phyloP scores from a whole-genome alignment of 257 asterid species.

The Solanum chmielewskii region DNA sequence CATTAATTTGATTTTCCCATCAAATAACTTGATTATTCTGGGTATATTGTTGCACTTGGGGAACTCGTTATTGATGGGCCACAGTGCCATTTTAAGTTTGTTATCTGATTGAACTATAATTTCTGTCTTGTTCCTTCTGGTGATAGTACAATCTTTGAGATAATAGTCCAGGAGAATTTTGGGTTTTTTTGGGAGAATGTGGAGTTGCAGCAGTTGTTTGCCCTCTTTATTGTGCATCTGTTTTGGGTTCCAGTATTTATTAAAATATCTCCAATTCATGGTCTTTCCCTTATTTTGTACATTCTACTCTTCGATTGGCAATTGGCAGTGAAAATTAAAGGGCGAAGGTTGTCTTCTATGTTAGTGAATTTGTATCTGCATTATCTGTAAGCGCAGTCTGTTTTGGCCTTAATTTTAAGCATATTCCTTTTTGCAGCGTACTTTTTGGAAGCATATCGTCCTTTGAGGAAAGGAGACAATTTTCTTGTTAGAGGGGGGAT shows the following conservation, averaged over 20 bases:
- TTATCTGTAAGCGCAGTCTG: background rate
- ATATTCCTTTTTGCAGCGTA: constrained; percentile 28
- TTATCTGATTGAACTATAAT: background rate
- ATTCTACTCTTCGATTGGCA: background rate
- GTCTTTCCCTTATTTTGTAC: background rate
- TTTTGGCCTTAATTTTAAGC: background rate
- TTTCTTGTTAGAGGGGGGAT: constrained; percentile 67
- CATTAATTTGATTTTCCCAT: background rate
- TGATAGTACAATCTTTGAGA: background rate
- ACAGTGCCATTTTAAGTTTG: background rate
- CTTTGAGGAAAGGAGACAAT: constrained; percentile 50
- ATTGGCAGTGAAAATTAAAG: background rate
- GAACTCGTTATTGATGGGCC: background rate
- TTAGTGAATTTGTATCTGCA: background rate
- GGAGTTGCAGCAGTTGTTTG: background rate
- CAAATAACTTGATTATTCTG: background rate
- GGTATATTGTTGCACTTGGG: background rate
- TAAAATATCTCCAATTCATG: background rate
- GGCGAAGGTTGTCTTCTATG: background rate
- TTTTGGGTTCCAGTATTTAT: background rate
- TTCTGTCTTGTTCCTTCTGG: background rate
- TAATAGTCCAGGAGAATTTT: background rate
- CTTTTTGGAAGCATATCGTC: constrained; percentile 62
- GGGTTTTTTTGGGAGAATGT: background rate
- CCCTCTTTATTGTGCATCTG: background rate